These are phyloP conservation scores for Perilla frutescens DNA, from an alignment of 257 asterid genomes.

Conservation along the genomic window DNA sequence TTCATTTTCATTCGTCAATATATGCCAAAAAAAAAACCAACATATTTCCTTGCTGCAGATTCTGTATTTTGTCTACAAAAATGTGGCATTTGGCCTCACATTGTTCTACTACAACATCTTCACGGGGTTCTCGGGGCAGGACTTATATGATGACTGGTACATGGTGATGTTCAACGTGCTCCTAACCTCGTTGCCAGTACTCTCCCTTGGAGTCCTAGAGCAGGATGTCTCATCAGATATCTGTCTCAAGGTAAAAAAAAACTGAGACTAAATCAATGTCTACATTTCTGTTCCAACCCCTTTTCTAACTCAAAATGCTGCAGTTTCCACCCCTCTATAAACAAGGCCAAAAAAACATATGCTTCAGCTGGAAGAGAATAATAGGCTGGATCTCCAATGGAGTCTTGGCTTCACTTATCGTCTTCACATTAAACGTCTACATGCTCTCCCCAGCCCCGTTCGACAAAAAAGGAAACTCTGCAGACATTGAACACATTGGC, in stretches of 20 bases:
- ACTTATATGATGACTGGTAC: slow-evolving; percentile 70
- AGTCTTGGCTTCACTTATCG: slow-evolving; percentile 44
- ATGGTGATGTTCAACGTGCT: slow-evolving; percentile 74
- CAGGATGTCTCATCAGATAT: slow-evolving; percentile 69
- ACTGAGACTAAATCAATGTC: background rate
- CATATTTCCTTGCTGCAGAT: slow-evolving; percentile 47
- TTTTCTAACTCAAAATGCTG: slow-evolving; percentile 4
- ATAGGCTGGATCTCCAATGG: slow-evolving; percentile 66
- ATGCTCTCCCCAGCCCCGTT: slow-evolving; percentile 43
- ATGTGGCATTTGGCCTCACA: slow-evolving; percentile 68
- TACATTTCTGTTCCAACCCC: background rate
- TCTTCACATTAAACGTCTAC: slow-evolving; percentile 49
- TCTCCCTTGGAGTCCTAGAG: slow-evolving; percentile 70
- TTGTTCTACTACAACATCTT: slow-evolving; percentile 63
- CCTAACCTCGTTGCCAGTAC: slow-evolving; percentile 73
- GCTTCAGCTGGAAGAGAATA: slow-evolving; percentile 62
- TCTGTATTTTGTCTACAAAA: slow-evolving; percentile 71
- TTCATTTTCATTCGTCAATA: no score
- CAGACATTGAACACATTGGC: slow-evolving; percentile 58
- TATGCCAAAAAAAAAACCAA: background rate
- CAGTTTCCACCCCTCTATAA: slow-evolving; percentile 70
- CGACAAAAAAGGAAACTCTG: slow-evolving; percentile 45
- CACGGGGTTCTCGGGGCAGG: slow-evolving; percentile 63
- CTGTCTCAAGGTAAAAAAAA: slow-evolving; percentile 56
- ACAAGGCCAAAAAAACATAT: slow-evolving; percentile 55